Conservation (phyloP, 495 filamentous ascomycete species). For the Aspergillus ellipticus region DNA sequence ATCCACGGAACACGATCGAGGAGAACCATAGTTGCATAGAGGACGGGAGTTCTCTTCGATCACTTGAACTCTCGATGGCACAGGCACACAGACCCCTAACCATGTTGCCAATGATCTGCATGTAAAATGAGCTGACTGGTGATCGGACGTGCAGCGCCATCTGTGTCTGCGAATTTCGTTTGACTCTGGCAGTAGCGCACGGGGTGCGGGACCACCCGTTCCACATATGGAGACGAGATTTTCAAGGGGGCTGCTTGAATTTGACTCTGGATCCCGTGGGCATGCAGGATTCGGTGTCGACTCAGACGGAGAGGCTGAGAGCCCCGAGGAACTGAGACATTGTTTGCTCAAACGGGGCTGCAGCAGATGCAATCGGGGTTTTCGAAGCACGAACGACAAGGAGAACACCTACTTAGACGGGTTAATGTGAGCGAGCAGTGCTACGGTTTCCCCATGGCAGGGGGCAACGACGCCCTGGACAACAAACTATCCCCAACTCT, state of each 20-base stretch:
- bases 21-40: too few species aligned
- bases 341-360: not conserved
- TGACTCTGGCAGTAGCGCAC: constrained; percentile 2
- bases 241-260: not conserved
- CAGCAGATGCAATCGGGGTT: not conserved
- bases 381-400: too few species aligned
- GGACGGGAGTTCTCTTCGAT: not conserved
- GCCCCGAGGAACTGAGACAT: not conserved
- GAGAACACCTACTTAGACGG: not conserved
- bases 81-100: not conserved
- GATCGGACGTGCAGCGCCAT: not conserved
- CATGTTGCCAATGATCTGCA: not conserved
- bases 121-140: constrained; percentile 1
- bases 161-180: not conserved
- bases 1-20: not conserved
- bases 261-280: not conserved
- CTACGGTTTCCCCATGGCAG: not conserved
- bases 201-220: constrained; percentile 3
- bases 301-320: not conserved
- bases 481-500: not conserved
- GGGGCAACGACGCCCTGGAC: not conserved
- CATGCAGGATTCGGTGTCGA: not conserved
- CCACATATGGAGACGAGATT: constrained; percentile 5
- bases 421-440: not conserved
- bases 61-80: not conserved